Conservation (phyloP, 257 asterid species). For the Salvia miltiorrhiza region DNA sequence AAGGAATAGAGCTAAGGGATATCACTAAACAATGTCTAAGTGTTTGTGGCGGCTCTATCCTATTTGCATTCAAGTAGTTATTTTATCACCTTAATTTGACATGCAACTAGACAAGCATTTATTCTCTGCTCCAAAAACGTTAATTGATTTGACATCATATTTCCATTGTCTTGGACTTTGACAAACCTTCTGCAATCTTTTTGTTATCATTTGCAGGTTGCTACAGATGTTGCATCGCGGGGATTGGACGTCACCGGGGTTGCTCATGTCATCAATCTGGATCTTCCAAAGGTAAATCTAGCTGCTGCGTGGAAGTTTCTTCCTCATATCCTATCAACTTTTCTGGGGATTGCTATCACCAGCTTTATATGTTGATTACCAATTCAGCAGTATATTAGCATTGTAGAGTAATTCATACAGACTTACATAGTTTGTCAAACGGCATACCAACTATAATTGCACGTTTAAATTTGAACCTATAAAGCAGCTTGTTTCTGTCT, state of each 20-base stretch:
- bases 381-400: not conserved
- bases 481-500: not conserved
- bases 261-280: conserved; percentile 78
- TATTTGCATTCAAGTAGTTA: not conserved
- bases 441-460: not conserved
- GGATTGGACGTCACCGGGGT: conserved; percentile 91
- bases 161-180: not conserved
- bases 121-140: not conserved
- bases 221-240: conserved; percentile 94
- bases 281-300: conserved; percentile 78
- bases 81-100: not conserved
- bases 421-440: not conserved
- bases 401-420: not conserved
- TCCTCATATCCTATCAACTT: conserved; percentile 3
- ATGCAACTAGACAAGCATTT: not conserved
- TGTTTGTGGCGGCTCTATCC: not conserved
- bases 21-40: not conserved
- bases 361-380: not conserved
- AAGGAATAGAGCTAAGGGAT: not conserved
- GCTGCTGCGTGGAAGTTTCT: conserved; percentile 18
- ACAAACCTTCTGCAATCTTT: not conserved
- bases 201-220: conserved; percentile 55
- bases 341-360: not conserved
- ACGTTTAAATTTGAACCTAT: not conserved
- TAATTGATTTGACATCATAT: not conserved